Percentiles rank a stretch among this genome's conserved stretches.
Conservation (phyloP, 257 asterid species). For the Dorcoceras hygrometricum region DNA sequence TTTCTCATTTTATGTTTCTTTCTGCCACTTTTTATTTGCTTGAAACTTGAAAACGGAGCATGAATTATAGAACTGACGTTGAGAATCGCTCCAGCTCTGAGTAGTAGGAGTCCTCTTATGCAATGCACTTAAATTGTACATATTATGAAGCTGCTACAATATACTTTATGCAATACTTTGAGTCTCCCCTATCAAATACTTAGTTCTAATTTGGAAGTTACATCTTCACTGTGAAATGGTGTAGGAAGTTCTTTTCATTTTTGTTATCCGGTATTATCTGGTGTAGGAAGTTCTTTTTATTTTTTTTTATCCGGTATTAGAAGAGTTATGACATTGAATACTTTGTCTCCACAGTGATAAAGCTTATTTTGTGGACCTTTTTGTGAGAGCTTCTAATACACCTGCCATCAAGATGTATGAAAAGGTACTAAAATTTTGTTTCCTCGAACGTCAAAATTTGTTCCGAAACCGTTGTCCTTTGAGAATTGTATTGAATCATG, state of each 20-base stretch:
- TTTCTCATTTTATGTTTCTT: not conserved
- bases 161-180: not conserved
- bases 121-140: not conserved
- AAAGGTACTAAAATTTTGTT: constrained; percentile 53
- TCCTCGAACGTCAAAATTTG: not conserved
- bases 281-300: not conserved
- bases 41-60: constrained; percentile 5
- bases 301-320: not conserved
- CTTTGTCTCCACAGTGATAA: constrained; percentile 53
- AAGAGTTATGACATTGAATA: constrained; percentile 16
- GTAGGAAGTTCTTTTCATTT: not conserved
- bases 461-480: not conserved
- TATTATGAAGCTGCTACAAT: not conserved
- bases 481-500: not conserved
- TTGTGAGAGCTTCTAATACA: constrained; percentile 91
- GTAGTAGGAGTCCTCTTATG: not conserved
- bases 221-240: not conserved
- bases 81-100: not conserved
- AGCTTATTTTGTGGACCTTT: constrained; percentile 94
- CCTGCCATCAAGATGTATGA: constrained; percentile 99
- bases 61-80: not conserved
- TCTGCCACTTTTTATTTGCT: constrained; percentile 4
- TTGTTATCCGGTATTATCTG: not conserved
- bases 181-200: not conserved
- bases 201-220: not conserved